phyloP scores from a whole-genome alignment of 352 stramenopile genomes.

The Sclerospora graminicola region DNA sequence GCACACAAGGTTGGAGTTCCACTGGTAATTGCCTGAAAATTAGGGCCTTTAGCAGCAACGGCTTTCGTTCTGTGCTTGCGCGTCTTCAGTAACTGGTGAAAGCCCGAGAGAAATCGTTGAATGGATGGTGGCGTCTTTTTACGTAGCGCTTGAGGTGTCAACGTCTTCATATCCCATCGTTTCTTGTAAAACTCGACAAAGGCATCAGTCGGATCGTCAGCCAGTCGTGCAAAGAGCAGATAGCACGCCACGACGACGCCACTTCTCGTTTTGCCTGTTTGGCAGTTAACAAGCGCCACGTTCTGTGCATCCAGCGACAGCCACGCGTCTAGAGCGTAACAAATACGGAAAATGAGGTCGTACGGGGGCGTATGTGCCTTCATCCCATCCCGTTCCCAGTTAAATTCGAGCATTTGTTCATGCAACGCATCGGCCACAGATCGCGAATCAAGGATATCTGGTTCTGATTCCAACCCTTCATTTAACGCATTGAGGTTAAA shows the following conservation, averaged over 20 bases:
- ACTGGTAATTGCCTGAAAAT: conserved; percentile 64
- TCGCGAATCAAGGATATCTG: not conserved
- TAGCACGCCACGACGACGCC: conserved; percentile 91
- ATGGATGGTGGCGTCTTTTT: conserved; percentile 72
- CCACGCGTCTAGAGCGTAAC: conserved; percentile 90
- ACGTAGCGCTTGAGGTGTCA: conserved; percentile 47
- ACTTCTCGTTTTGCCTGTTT: conserved; percentile 89
- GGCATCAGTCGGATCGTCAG: conserved; percentile 62
- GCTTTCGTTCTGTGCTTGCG: conserved; percentile 44
- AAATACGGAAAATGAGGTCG: conserved; percentile 85
- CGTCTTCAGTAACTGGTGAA: conserved; percentile 51
- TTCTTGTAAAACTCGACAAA: conserved; percentile 89
- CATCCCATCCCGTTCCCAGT: conserved; percentile 72
- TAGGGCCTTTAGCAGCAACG: conserved; percentile 67
- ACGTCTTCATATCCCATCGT: conserved; percentile 60
- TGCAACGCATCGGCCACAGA: conserved; percentile 41
- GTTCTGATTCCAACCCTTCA: not conserved
- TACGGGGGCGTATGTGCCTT: conserved; percentile 73
- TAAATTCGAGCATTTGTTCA: conserved; percentile 82
- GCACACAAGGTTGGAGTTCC: conserved; percentile 62
- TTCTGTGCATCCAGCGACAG: conserved; percentile 71
- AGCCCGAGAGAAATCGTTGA: conserved; percentile 57
- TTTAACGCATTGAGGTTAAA: conserved; percentile 71
- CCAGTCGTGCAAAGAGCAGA: conserved; percentile 77
- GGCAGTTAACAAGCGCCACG: conserved; percentile 83